phyloP scores from a whole-genome alignment of 2,329 filamentous ascomycete species.

The Plectosphaerella plurivora region DNA sequence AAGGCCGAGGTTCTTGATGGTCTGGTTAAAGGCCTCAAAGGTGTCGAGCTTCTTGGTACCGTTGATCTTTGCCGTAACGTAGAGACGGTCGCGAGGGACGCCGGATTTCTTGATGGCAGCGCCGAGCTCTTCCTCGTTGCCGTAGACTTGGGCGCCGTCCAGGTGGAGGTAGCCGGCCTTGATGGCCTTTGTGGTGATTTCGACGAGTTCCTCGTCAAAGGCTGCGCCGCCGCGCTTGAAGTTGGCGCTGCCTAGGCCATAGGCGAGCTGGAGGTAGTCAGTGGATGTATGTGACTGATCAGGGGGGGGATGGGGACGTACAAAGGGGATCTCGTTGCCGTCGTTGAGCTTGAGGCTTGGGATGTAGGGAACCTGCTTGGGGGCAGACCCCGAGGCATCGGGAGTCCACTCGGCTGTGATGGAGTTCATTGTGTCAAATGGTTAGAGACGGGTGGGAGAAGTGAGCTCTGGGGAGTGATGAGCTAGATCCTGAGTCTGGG shows the following conservation, averaged over 20 bases:
- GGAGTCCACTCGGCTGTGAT: conserved; percentile 31
- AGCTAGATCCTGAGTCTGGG: no score
- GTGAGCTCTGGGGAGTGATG: no score
- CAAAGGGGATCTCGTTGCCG: conserved; percentile 67
- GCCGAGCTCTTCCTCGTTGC: conserved; percentile 67
- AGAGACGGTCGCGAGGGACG: conserved; percentile 63
- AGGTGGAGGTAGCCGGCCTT: conserved; percentile 67
- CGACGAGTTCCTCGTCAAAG: conserved; percentile 50
- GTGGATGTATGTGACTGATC: neutral
- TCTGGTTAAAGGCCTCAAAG: conserved; percentile 49
- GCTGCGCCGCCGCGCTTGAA: conserved; percentile 50
- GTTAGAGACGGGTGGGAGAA: neutral
- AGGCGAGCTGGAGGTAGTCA: conserved; percentile 50
- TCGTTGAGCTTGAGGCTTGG: conserved; percentile 68
- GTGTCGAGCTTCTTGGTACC: conserved; percentile 34
- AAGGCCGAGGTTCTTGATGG: conserved; percentile 60
- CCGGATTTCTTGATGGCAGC: conserved; percentile 63
- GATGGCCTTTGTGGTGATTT: conserved; percentile 56
- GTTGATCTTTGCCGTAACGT: conserved; percentile 58
- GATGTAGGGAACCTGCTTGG: conserved; percentile 37
- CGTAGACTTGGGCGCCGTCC: conserved; percentile 65
- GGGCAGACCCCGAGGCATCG: conserved; percentile 30
- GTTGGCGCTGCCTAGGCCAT: conserved; percentile 66
- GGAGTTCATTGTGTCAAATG: conserved; percentile 39
- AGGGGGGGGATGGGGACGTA: conserved; percentile 25